Evolutionary conservation across 805 yeast species (phyloP).

Genomic region (Candida oleophila): DNA sequence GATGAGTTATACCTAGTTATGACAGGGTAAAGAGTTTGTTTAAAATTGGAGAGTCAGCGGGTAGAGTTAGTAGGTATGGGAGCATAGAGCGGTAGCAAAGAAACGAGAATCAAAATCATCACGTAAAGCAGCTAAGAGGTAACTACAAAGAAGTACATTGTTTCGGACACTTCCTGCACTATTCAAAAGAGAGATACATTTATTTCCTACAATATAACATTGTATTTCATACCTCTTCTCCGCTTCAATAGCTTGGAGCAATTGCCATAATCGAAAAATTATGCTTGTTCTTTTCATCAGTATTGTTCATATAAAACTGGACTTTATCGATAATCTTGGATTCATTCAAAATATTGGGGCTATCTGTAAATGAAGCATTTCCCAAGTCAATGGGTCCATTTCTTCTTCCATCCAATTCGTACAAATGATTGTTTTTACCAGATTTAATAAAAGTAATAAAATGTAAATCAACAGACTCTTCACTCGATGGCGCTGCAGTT

Average conservation of each 20-base stretch:
- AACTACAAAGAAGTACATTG: no score
- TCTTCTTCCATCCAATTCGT: slow-evolving; percentile 89
- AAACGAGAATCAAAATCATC: no score
- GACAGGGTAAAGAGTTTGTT: no score
- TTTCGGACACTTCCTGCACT: no score
- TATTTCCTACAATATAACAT: no score
- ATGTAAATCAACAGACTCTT: slow-evolving; percentile 57
- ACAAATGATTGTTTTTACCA: slow-evolving; percentile 52
- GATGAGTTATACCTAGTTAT: no score
- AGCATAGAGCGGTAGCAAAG: no score
- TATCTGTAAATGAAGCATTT: slow-evolving; percentile 25
- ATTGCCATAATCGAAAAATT: slow-evolving; percentile 79
- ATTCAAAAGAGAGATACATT: no score
- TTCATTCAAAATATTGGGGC: slow-evolving; percentile 47
- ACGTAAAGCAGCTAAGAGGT: no score
- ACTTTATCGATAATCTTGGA: slow-evolving; percentile 52
- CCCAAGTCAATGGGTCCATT: slow-evolving; percentile 70
- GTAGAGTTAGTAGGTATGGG: no score
- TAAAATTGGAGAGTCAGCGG: no score
- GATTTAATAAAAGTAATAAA: slow-evolving; percentile 71
- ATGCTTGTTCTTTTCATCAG: slow-evolving; percentile 57
- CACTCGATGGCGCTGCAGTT: slow-evolving; percentile 65
- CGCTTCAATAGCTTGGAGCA: slow-evolving; percentile 39
- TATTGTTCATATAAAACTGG: slow-evolving; percentile 61
- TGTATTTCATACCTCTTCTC: not conserved